Evolutionary conservation across 495 filamentous ascomycete genomes (phyloP).

Genomic region (Neurospora sp.): DNA sequence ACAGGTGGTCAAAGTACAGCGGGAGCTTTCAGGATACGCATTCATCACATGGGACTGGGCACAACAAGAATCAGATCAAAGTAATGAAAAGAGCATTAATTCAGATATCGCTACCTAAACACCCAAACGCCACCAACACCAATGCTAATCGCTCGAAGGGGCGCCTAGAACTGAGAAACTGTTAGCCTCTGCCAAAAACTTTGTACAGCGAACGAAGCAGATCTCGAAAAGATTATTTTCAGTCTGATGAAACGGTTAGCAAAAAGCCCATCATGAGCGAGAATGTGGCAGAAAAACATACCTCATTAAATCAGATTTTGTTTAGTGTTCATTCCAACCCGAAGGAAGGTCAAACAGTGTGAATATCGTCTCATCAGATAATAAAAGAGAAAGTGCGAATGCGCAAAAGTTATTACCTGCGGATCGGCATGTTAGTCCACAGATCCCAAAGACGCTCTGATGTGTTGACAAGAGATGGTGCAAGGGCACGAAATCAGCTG

Average conservation of each 20-base stretch:
- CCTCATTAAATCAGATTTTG: conserved; percentile 99
- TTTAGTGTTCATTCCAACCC: conserved; percentile 65
- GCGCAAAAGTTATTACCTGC: conserved; percentile 34
- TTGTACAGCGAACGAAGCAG: conserved; percentile 17
- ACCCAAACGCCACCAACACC: not conserved
- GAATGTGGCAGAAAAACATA: conserved; percentile 30
- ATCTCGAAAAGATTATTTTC: conserved; percentile 12
- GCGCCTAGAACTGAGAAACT: conserved; percentile 2
- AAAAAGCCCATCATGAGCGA: not conserved
- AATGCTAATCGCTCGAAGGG: not conserved
- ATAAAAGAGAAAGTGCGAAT: conserved; percentile 13
- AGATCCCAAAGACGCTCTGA: not conserved
- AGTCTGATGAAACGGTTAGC: conserved; percentile 38
- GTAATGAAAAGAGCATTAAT: not conserved
- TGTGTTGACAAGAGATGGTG: conserved; percentile 4
- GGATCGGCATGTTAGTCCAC: conserved; percentile 24
- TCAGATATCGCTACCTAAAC: not conserved
- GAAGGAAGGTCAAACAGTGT: conserved; percentile 89
- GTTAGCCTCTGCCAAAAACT: conserved; percentile 2
- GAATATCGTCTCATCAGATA: conserved; percentile 58
- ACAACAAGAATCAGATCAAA: not conserved
- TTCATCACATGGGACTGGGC: not conserved
- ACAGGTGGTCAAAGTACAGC: not conserved
- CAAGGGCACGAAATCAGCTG: conserved; percentile 61
- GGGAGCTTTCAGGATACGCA: not conserved